A percentile compares a stretch with the other conserved stretches of the same genome.
These are phyloP conservation scores for Cordyceps cateniannulata DNA, from an alignment of 2,329 filamentous ascomycete species.

Conservation along the genomic window DNA sequence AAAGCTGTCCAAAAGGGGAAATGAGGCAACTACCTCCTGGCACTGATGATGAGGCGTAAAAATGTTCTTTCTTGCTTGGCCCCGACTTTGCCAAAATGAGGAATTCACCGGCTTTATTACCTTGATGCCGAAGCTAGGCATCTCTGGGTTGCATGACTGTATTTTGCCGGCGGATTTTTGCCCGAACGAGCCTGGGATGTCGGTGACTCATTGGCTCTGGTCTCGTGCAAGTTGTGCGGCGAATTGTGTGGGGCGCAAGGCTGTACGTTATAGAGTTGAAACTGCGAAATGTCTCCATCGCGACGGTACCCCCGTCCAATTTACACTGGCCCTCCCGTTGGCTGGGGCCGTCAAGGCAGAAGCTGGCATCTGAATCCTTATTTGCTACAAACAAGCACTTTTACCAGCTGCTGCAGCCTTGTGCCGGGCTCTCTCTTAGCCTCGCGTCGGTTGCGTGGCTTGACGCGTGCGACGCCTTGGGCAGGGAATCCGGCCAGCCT, in stretches of 20 bases:
- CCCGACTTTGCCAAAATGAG: not conserved
- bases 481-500: not conserved
- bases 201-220: slow-evolving; percentile 10
- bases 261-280: not conserved
- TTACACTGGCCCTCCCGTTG: not conserved
- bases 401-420: not conserved
- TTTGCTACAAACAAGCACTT: not conserved
- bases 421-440: not conserved
- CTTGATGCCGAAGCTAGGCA: not conserved
- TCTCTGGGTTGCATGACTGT: slow-evolving; percentile 2
- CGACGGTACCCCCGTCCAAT: not conserved
- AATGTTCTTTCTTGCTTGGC: not conserved
- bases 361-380: not conserved
- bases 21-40: not conserved
- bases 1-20: not conserved
- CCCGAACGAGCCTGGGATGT: not conserved
- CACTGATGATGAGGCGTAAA: not conserved
- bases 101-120: slow-evolving; percentile 2
- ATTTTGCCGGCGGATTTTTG: not conserved
- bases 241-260: slow-evolving; percentile 1
- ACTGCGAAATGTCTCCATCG: not conserved
- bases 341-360: not conserved
- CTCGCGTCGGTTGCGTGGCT: not conserved
- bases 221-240: slow-evolving; percentile 1
- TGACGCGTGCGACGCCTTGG: not conserved